Base-by-base conservation (phyloP, 169 alveolate genomes). In the Toxoplasma gondii region DNA sequence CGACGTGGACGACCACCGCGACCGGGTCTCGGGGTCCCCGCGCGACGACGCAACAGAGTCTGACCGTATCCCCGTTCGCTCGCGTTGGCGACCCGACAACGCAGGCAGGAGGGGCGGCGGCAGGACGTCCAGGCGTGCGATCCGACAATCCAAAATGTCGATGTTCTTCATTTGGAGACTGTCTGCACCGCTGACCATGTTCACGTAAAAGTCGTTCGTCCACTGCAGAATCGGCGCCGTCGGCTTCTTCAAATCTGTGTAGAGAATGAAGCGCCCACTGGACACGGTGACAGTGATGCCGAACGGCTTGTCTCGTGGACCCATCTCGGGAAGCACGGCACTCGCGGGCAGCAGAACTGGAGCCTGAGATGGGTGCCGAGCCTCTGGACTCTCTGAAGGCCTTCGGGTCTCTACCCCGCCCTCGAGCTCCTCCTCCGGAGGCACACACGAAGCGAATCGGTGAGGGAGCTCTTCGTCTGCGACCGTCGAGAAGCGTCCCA, bases 161-260 rank as follows among this genome's bases (percentile, higher is more conserved):
- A 82, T 43, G 67, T 82, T 82, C 4, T 82, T 22, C 90, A 82
- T 41, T 17, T 41, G 90, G 19, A 82, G 90, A 16, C 41, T 24
- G 41, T 82, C 90, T 10, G 90, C 90, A 24, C 36, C 17, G 19
- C 69, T 82, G 44, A 94, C 86, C 95, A 95, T 91, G 24, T 74
- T 88, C 31, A 96, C 96, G 36, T 91, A 54, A 86, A 96, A 95
- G 90, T 96, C 97, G 67, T 96, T 95, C 69, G 93, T 80, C 92
- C 96, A 91, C 95, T 96, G 96, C 45, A 96, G 88, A 83, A 94
- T 83, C 39, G 98, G 98, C 27, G 94, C 95, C 24, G 91, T 81
- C 45, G 94, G 86, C 34, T 94, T 88, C 93, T 93, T 96, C 96
- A 96, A 58, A 54, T 93, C 88, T 24, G 96, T 91, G 94, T 95